Conservation (phyloP, 176 grass and related monocot species). For the Rhynchospora tenuis region DNA sequence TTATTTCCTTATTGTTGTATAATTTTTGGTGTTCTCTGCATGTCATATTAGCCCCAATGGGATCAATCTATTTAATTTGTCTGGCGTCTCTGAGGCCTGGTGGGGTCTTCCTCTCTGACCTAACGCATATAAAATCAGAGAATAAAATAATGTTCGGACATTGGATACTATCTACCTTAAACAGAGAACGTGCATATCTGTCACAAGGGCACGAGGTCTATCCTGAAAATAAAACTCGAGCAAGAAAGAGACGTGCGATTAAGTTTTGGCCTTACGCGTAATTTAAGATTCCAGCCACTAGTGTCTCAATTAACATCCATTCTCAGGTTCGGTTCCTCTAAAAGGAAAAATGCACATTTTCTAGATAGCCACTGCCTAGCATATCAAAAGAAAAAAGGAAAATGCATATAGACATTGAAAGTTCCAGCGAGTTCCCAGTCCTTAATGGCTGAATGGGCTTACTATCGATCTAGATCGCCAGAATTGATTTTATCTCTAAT, state of each 20-base stretch:
- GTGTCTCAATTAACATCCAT: neutral
- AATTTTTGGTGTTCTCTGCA: neutral
- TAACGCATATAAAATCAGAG: neutral
- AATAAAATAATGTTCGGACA: slow-evolving; percentile 6
- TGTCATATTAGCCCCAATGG: neutral
- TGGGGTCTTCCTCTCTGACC: neutral
- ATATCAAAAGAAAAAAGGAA: too few species aligned
- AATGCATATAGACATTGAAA: neutral
- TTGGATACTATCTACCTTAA: slow-evolving; percentile 14
- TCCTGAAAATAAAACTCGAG: neutral
- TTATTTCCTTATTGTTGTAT: neutral
- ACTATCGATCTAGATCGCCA: too few species aligned
- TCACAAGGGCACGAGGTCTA: slow-evolving; percentile 6
- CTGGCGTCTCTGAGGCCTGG: neutral
- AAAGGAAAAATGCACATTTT: too few species aligned
- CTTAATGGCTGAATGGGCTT: too few species aligned
- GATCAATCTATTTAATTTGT: neutral
- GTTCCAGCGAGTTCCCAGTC: neutral
- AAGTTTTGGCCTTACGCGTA: slow-evolving; percentile 1
- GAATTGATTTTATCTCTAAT: neutral
- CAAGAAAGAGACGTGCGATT: neutral
- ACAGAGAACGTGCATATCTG: slow-evolving; percentile 1
- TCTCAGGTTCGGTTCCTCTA: neutral
- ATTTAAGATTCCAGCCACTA: neutral
- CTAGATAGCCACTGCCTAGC: too few species aligned